Evolutionary conservation across 2,329 filamentous ascomycete genomes (phyloP).

Genomic region (Talaromyces sp.): DNA sequence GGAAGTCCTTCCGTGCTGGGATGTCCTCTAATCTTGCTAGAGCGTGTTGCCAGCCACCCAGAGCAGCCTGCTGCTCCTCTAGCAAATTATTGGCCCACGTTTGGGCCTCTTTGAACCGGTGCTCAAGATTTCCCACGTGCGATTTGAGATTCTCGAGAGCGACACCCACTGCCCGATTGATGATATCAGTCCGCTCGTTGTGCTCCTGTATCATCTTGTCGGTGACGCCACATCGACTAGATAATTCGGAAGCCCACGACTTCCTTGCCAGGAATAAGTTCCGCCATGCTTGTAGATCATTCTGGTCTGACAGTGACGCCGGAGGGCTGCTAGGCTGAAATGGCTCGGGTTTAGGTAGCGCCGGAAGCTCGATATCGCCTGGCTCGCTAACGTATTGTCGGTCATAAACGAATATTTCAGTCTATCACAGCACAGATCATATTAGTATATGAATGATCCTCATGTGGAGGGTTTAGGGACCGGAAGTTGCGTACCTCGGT

Average conservation of each 20-base stretch:
- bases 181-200: conserved; percentile 52
- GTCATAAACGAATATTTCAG: conserved; percentile 91
- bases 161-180: conserved; percentile 76
- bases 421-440: conserved; percentile 51
- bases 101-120: conserved; percentile 50
- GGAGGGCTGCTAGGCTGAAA: conserved; percentile 67
- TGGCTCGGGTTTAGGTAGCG: conserved; percentile 57
- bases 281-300: conserved; percentile 84
- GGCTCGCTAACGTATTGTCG: conserved; percentile 65
- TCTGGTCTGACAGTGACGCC: conserved; percentile 79
- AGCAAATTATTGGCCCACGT: conserved; percentile 49
- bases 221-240: conserved; percentile 69
- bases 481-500: conserved; percentile 64
- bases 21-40: conserved; percentile 43
- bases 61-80: conserved; percentile 46
- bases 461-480: neutral
- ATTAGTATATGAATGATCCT: neutral
- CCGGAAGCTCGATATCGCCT: conserved; percentile 52
- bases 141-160: conserved; percentile 74
- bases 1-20: conserved; percentile 48
- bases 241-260: conserved; percentile 74
- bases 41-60: conserved; percentile 48
- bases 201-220: conserved; percentile 62
- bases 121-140: conserved; percentile 49
- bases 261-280: conserved; percentile 78